phyloP scores from a whole-genome alignment of 2,329 filamentous ascomycete genomes.

The Macrophomina tecta region DNA sequence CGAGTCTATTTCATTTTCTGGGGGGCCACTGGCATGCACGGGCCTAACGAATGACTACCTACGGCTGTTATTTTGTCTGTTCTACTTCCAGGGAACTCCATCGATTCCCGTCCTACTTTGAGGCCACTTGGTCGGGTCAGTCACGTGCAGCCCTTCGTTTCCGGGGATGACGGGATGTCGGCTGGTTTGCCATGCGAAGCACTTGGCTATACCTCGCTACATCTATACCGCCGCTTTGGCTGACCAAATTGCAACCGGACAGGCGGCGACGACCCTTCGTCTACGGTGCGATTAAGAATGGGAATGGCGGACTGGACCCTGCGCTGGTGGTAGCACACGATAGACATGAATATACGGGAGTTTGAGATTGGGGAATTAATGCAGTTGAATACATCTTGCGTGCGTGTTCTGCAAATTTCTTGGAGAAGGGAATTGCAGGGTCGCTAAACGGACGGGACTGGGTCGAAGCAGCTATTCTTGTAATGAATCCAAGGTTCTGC shows the following conservation, averaged over 20 bases:
- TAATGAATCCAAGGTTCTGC: too few species aligned
- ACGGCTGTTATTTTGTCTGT: constrained; percentile 5
- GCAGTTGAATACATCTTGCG: background rate
- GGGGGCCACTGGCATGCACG: constrained; percentile 10
- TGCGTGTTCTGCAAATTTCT: background rate
- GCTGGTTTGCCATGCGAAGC: background rate
- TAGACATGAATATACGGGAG: constrained; percentile 27
- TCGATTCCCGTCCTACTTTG: background rate
- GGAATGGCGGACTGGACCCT: background rate
- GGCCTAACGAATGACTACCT: background rate
- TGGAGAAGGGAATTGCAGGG: too few species aligned
- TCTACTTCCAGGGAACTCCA: constrained; percentile 1
- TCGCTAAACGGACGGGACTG: too few species aligned
- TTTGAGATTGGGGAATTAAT: constrained; percentile 8
- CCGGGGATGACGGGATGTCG: background rate
- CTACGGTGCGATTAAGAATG: background rate
- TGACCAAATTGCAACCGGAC: background rate
- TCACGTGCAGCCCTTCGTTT: background rate
- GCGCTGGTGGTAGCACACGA: constrained; percentile 16
- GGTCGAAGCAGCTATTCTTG: too few species aligned
- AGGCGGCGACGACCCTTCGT: background rate
- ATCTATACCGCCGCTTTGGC: background rate
- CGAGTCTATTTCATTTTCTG: constrained; percentile 8
- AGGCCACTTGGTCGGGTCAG: background rate
- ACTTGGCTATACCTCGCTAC: background rate